Evolutionary conservation across 371 early-diverging fungal genomes (phyloP), one percentile per base, ranked within the genome.

Genomic region (Umbelopsis sp.): DNA sequence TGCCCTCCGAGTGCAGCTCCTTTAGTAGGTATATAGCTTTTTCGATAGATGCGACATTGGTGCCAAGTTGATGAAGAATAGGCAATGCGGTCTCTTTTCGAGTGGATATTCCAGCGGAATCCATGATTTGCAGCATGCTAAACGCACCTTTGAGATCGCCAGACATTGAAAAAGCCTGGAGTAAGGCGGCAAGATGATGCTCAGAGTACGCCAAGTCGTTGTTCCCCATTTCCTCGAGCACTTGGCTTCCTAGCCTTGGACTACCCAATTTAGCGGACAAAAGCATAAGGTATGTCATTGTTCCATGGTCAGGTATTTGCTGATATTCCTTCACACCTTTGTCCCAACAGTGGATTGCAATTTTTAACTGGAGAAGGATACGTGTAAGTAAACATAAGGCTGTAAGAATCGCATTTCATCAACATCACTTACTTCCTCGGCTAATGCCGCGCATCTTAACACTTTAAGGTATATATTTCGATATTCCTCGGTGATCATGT

Each of bases 111-210:
- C 88, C 89, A 2, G 79, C 75, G 20, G 71, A 71, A n/a, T 89
- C 78, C 90, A 91, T 92, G 20, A 81, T 72, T 10, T 76, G 65
- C 4, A 93, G 73, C 44, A 89, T 80, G 44, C 78, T 74, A 70
- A 93, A 83, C 3, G 89, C 87, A 16, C 74, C 75, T 45, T 78
- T 79, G 74, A 86, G 82, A 65, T 87, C 85, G 6, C 70, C 67
- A 14, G 77, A 75, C 2, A 74, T 70, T 0, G 90, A 79, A 70
- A 88, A 91, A 4, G 92, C 81, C 38, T 89, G 88, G 7, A 92
- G 71, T n/a, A 93, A 67, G 14, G 90, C 84, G 44, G 84, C 82
- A 70, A 91, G 85, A 63, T 93, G 91, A 7, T 73, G 74, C 44
- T 88, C 89, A 11, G 74, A 69, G 44, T 86, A 80, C 0, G 78